Evolutionary conservation across 2,329 filamentous ascomycete species (phyloP), one percentile per base, ranked within the genome.

Genomic region (Neopestalotiopsis clavispora): DNA sequence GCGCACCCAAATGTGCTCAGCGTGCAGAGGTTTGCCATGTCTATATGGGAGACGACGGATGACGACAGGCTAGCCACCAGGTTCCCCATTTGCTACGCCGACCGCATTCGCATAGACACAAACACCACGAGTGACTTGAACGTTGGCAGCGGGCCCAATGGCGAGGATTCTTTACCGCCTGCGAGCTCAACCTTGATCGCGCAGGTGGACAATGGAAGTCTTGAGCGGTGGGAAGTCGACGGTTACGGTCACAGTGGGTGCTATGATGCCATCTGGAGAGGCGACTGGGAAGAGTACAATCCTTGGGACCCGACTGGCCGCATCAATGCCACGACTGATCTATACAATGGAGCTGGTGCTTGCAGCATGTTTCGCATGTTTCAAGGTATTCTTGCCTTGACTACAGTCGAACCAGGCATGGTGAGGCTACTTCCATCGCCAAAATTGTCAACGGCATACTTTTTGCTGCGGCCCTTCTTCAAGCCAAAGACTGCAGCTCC

Each of bases 151-250:
- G 70, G 69, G 4, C 70, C 73, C 58, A 74, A 70, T 62, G 73
- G 70, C 30, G 75, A 79, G 63, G 75, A 74, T 49, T 74, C 73
- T 69, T 72, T 77, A 40, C 76, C 76, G 1, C 74, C 75, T 17
- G 75, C 77, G 1, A 73, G 80, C 3, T 85, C 85, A 4, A 84
- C 84, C 34, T 80, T 88, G 67, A 87, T 91, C 49, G 90, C 91
- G 2, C 91, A 93, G 77, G 84, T 92, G 2, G 91, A 93, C 75
- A 91, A 91, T 65, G 91, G 91, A 58, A 91, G 89, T 23, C 81
- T 93, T 1, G 91, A 93, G 78, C 86, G 91, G 13, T 93, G 91
- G 91, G 91, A 93, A 73, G 85, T 87, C 40, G 85, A 89, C 69
- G 91, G 91, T 4, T 93, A 93, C 72, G 84, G 88, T 23, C 86